Evolutionary conservation across 306 rosid genomes (phyloP).

Genomic region (Prunus persica): DNA sequence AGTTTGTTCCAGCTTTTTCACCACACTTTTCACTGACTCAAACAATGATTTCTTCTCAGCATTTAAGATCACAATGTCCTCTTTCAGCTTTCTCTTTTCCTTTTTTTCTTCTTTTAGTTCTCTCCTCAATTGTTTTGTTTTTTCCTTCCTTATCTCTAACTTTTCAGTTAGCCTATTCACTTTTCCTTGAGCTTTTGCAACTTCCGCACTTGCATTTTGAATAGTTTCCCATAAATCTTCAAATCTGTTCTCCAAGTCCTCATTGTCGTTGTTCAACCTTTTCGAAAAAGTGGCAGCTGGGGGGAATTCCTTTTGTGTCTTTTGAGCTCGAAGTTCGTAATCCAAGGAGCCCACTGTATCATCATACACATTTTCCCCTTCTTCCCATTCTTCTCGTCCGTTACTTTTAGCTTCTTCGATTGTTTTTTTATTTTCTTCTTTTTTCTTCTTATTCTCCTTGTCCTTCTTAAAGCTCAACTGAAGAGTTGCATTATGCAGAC

Average conservation of each 20-base stretch:
- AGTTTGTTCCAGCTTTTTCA: background rate
- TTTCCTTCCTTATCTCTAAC: background rate
- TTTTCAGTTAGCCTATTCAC: background rate
- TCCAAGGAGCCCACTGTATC: background rate
- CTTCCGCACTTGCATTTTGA: background rate
- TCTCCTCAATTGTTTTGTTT: background rate
- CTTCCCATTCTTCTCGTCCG: background rate
- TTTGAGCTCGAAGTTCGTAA: background rate
- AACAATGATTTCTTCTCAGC: background rate
- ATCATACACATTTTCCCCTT: background rate
- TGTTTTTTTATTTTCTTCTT: background rate
- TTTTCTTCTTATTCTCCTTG: background rate
- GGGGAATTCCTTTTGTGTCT: background rate
- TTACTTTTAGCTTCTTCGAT: background rate
- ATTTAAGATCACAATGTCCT: background rate
- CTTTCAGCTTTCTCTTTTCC: background rate
- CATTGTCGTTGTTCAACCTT: background rate
- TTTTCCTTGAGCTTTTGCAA: background rate
- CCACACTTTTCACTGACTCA: background rate
- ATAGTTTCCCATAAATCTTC: background rate
- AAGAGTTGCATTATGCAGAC: background rate
- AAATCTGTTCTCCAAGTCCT: background rate
- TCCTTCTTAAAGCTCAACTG: background rate
- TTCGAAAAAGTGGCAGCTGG: background rate
- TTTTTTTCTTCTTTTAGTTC: conserved; percentile 1